Evolutionary conservation across 257 asterid species (phyloP).

Genomic region (Anisodus acutangulus): DNA sequence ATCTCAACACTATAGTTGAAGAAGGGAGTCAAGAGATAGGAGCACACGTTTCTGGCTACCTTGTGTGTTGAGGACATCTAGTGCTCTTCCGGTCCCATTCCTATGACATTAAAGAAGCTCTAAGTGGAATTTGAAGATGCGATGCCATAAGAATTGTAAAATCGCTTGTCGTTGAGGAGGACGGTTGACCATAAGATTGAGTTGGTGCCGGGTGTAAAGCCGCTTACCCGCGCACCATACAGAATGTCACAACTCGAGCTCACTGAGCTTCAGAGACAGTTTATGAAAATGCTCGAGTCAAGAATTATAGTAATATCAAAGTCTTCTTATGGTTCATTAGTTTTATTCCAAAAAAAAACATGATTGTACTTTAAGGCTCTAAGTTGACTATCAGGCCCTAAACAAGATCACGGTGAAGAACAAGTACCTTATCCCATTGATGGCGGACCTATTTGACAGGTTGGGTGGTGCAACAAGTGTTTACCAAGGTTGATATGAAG

Average conservation of each 20-base stretch:
- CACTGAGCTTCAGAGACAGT: not conserved
- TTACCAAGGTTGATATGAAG: no score
- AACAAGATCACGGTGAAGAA: no score
- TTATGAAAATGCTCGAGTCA: not conserved
- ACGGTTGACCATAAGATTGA: no score
- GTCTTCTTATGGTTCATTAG: not conserved
- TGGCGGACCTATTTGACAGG: no score
- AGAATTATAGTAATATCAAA: not conserved
- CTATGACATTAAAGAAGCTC: not conserved
- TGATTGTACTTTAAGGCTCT: not conserved
- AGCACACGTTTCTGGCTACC: not conserved
- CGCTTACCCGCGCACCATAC: not conserved
- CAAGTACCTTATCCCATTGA: no score
- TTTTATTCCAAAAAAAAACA: not conserved
- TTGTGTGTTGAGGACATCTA: not conserved
- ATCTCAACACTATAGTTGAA: not conserved
- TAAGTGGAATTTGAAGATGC: not conserved
- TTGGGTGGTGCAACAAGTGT: no score
- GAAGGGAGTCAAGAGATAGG: not conserved
- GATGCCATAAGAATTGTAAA: no score
- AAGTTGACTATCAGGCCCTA: not conserved
- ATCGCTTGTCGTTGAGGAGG: not conserved
- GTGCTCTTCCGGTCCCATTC: not conserved
- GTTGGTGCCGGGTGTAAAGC: not conserved
- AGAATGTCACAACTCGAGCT: not conserved